These are phyloP conservation scores for Chytriomyces confervae DNA, from an alignment of 192 early-diverging fungal species.

Conservation along the genomic window DNA sequence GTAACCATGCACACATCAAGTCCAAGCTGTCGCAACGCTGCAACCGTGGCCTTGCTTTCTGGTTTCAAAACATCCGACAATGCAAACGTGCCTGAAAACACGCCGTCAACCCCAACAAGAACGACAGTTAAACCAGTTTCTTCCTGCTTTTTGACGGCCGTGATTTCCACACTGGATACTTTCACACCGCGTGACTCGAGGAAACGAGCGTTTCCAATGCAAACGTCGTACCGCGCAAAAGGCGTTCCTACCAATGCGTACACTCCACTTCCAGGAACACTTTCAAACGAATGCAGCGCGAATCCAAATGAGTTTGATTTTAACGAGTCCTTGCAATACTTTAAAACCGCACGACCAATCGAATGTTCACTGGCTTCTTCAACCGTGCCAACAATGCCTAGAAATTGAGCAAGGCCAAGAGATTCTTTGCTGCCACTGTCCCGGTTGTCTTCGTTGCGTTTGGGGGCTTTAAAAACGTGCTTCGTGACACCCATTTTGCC, in stretches of 20 bases:
- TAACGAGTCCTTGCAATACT: slow-evolving; percentile 46
- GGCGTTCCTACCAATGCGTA: neutral
- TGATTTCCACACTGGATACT: slow-evolving; percentile 43
- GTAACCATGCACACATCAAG: slow-evolving; percentile 89
- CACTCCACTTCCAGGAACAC: slow-evolving; percentile 24
- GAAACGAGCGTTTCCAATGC: slow-evolving; percentile 9
- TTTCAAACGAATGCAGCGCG: slow-evolving; percentile 21
- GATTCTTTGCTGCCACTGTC: slow-evolving; percentile 10
- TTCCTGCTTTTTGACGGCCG: slow-evolving; percentile 75
- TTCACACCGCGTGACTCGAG: neutral
- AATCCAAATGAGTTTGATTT: slow-evolving; percentile 39
- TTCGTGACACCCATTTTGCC: slow-evolving; percentile 57
- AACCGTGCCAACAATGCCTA: slow-evolving; percentile 73
- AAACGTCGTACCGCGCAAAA: neutral
- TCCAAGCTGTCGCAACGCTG: slow-evolving; percentile 74
- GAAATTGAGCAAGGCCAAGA: slow-evolving; percentile 46
- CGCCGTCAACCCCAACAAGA: slow-evolving; percentile 67
- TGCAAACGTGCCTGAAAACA: slow-evolving; percentile 55
- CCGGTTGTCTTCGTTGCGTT: neutral
- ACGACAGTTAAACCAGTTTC: slow-evolving; percentile 78
- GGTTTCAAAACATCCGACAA: slow-evolving; percentile 87
- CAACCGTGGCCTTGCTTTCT: slow-evolving; percentile 73
- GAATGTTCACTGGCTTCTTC: slow-evolving; percentile 75
- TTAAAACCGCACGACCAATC: slow-evolving; percentile 62
- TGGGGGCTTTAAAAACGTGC: neutral